These are phyloP conservation scores for Coccinonectria pachysandricola DNA, from an alignment of 2,329 filamentous ascomycete genomes.

Conservation along the genomic window DNA sequence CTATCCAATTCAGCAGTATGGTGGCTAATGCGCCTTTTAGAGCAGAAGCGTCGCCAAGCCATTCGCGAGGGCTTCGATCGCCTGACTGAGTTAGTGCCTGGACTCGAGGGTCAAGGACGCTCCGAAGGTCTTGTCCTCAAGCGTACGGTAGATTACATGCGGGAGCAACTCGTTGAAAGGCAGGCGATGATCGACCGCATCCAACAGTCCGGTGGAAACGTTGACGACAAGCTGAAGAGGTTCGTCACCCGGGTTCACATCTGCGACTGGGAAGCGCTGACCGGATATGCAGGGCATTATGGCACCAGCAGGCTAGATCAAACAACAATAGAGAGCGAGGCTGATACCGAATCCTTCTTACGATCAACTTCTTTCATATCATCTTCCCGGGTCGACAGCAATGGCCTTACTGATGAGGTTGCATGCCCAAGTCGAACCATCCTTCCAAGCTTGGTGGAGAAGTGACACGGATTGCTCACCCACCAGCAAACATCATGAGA, in stretches of 20 bases:
- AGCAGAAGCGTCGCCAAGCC: conserved; percentile 41
- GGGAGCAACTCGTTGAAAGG: conserved; percentile 47
- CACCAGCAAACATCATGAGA: too few relatives aligned
- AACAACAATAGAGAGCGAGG: too few relatives aligned
- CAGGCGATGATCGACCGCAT: conserved; percentile 47
- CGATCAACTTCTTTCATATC: too few relatives aligned
- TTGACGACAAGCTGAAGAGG: conserved; percentile 38
- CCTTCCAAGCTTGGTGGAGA: too few relatives aligned
- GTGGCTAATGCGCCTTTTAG: conserved; percentile 16
- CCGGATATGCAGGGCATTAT: conserved; percentile 8
- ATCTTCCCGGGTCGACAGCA: too few relatives aligned
- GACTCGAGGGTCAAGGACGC: conserved; percentile 69
- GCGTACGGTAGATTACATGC: conserved; percentile 56
- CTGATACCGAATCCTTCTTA: too few relatives aligned
- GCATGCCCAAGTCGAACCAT: too few relatives aligned
- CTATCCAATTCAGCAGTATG: too few relatives aligned
- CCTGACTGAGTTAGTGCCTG: conserved; percentile 70
- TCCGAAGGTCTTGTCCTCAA: conserved; percentile 79
- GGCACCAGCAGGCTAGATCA: conserved; percentile 9
- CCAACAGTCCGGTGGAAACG: conserved; percentile 46
- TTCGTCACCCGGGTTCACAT: too few relatives aligned
- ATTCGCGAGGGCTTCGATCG: conserved; percentile 79
- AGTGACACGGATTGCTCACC: too few relatives aligned
- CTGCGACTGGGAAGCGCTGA: conserved; percentile 8
- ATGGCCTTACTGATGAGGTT: too few relatives aligned